A percentile compares a stretch with the other conserved stretches of the same genome.
Evolutionary conservation across 2,329 filamentous ascomycete species (phyloP).

Genomic region (Malbranchea cinnamomea): DNA sequence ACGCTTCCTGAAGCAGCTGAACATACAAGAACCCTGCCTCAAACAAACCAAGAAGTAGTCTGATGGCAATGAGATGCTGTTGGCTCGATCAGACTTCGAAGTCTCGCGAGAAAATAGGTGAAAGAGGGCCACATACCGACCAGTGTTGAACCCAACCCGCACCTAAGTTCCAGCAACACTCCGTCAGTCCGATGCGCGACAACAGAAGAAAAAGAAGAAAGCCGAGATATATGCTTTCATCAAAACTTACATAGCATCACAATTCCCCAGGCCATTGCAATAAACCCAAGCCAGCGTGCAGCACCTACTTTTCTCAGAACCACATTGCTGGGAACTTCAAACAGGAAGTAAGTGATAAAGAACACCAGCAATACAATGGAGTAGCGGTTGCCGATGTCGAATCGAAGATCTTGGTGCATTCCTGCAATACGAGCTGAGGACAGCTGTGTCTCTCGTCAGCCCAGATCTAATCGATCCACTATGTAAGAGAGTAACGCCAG

Average conservation of each 20-base stretch:
- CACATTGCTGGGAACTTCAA: constrained; percentile 57
- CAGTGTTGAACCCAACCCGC: constrained; percentile 7
- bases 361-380: constrained; percentile 55
- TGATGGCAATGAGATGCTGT: constrained; percentile 10
- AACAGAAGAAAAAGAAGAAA: too few species aligned
- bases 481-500: too few species aligned
- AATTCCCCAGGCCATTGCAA: constrained; percentile 14
- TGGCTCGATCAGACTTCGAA: background rate
- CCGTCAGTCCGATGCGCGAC: constrained; percentile 45
- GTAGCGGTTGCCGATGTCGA: constrained; percentile 16
- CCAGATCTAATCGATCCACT: too few species aligned
- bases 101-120: background rate
- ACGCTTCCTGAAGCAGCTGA: constrained; percentile 44
- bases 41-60: constrained; percentile 43
- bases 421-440: constrained; percentile 52
- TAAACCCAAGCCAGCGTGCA: constrained; percentile 16
- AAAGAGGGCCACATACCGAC: constrained; percentile 1
- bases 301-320: constrained; percentile 50
- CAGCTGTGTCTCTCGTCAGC: constrained; percentile 2
- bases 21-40: constrained; percentile 54
- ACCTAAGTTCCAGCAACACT: constrained; percentile 31
- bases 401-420: constrained; percentile 14
- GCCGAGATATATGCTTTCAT: too few species aligned
- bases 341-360: constrained; percentile 57
- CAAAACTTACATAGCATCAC: too few species aligned